Conservation (phyloP, 257 asterid species). For the Buddleja alternifolia region DNA sequence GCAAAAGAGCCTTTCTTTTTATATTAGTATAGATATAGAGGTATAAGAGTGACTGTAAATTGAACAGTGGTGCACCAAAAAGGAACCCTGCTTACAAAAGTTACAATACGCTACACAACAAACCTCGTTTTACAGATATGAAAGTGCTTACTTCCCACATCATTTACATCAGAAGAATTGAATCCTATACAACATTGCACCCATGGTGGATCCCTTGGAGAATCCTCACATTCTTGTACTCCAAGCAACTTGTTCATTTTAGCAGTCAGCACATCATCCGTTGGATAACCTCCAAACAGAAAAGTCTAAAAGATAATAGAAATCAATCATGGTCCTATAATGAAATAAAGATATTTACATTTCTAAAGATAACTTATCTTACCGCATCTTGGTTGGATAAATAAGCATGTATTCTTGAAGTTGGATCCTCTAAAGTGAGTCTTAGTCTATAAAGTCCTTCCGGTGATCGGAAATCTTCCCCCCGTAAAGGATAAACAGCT, state of each 20-base stretch:
- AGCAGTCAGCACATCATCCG: neutral
- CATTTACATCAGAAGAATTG: neutral
- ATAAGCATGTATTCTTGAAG: constrained; percentile 21
- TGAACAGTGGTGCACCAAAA: too few species aligned
- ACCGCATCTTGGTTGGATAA: constrained; percentile 22
- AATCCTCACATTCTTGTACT: neutral
- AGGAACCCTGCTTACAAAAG: too few species aligned
- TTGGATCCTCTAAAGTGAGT: constrained; percentile 27
- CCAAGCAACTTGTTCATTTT: constrained; percentile 18
- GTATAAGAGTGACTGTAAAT: too few species aligned
- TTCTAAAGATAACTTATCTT: neutral
- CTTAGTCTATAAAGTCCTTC: constrained; percentile 12
- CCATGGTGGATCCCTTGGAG: constrained; percentile 21
- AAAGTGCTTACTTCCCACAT: neutral
- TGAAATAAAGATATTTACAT: neutral
- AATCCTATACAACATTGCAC: constrained; percentile 25
- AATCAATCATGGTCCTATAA: neutral
- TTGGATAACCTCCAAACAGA: constrained; percentile 7
- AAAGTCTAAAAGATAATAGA: neutral
- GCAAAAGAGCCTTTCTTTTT: too few species aligned
- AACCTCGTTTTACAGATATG: constrained; percentile 3
- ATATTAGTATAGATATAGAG: too few species aligned
- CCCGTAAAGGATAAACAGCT: constrained; percentile 11
- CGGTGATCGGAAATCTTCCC: constrained; percentile 13
- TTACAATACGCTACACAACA: neutral